Percentiles rank a stretch among this genome's conserved stretches.
Evolutionary conservation across 257 asterid species (phyloP).

Genomic region (Nicotiana sylvestris): DNA sequence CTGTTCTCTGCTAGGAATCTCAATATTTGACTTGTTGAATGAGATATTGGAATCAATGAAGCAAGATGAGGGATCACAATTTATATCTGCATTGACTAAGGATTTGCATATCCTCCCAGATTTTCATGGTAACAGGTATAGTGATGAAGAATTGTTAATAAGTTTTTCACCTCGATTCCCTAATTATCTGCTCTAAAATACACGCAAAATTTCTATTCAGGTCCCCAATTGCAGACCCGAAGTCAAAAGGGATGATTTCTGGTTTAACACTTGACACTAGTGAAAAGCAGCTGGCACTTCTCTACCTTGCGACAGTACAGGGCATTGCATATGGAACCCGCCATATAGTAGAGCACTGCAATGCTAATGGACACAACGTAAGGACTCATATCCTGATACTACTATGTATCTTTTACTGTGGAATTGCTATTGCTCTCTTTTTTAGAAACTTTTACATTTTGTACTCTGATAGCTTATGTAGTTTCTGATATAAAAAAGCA

Average conservation of each 20-base stretch:
- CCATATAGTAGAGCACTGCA: constrained; percentile 90
- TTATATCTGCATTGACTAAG: constrained; percentile 73
- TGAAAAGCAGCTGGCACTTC: constrained; percentile 86
- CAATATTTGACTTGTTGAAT: constrained; percentile 73
- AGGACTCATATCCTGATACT: constrained; percentile 14
- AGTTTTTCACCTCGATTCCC: not conserved
- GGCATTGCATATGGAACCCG: constrained; percentile 95
- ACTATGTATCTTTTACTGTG: not conserved
- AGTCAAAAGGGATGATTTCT: constrained; percentile 72
- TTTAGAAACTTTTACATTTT: not conserved
- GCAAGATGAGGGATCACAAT: constrained; percentile 55
- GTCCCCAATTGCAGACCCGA: constrained; percentile 97
- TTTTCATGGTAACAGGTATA: constrained; percentile 96
- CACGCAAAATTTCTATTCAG: constrained; percentile 42
- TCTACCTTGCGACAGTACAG: constrained; percentile 82
- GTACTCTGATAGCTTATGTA: not conserved
- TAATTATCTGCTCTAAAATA: not conserved
- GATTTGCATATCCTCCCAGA: constrained; percentile 86
- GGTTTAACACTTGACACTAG: constrained; percentile 87
- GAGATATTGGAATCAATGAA: constrained; percentile 64
- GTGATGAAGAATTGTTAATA: constrained; percentile 6
- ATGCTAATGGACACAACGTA: constrained; percentile 88
- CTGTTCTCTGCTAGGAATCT: constrained; percentile 37
- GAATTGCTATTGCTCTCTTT: not conserved
- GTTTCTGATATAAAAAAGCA: not conserved